A percentile compares a stretch with the other conserved stretches of the same genome.
Conservation (phyloP, 2,329 filamentous ascomycete species). For the Microsporum audouinii region DNA sequence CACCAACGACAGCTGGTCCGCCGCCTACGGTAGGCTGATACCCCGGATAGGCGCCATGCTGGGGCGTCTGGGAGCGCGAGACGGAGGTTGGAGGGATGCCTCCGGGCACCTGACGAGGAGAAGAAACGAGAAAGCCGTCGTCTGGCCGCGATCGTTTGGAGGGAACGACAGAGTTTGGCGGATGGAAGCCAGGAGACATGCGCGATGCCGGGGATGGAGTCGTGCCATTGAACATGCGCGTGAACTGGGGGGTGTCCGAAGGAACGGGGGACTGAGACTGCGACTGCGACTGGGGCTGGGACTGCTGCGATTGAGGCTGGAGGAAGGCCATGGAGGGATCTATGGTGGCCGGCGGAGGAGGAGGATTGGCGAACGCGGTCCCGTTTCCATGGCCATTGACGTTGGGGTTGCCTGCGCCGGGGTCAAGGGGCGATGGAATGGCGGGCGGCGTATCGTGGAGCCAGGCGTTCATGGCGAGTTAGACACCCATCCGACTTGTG, state of each 20-base stretch:
- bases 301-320: slow-evolving; percentile 20
- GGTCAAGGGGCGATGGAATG: slow-evolving; percentile 36
- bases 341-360: slow-evolving; percentile 24
- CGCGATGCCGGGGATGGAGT: slow-evolving; percentile 50
- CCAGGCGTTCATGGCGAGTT: slow-evolving; percentile 42
- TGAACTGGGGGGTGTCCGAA: slow-evolving; percentile 43
- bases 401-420: slow-evolving; percentile 36
- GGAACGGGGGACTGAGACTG: slow-evolving; percentile 22
- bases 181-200: slow-evolving; percentile 66
- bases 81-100: slow-evolving; percentile 49
- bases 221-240: slow-evolving; percentile 67
- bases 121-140: slow-evolving; percentile 65
- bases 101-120: slow-evolving; percentile 62
- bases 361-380: slow-evolving; percentile 9
- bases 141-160: slow-evolving; percentile 80
- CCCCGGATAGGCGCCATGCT: slow-evolving; percentile 60
- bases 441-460: slow-evolving; percentile 36
- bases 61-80: slow-evolving; percentile 86
- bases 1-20: slow-evolving; percentile 16
- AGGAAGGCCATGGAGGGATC: slow-evolving; percentile 40
- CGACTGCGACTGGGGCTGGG: neutral
- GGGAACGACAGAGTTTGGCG: slow-evolving; percentile 71
- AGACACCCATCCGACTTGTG: slow-evolving; percentile 14
- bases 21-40: slow-evolving; percentile 54
- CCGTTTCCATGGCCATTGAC: slow-evolving; percentile 2